Percentiles rank a stretch among this genome's conserved stretches.
Evolutionary conservation across 2,329 filamentous ascomycete genomes (phyloP).

Genomic region (Ceratocystis huliohia): DNA sequence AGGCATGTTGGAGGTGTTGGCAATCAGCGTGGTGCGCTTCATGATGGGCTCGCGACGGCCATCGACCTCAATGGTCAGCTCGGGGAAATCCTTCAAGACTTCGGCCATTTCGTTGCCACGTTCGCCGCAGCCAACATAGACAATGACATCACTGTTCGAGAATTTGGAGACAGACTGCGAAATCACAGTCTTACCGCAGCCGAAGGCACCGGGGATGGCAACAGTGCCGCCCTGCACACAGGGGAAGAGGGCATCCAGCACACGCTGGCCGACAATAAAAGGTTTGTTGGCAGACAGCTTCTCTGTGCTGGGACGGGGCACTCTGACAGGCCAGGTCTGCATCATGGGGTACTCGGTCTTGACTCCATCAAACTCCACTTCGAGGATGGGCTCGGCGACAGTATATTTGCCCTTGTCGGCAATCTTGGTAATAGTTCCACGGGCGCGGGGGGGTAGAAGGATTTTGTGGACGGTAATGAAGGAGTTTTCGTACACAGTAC

Average conservation of each 20-base stretch:
- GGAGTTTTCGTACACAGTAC: slow-evolving; percentile 89
- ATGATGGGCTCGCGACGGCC: slow-evolving; percentile 97
- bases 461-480: slow-evolving; percentile 90
- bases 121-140: slow-evolving; percentile 87
- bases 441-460: slow-evolving; percentile 74
- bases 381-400: slow-evolving; percentile 83
- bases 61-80: slow-evolving; percentile 87
- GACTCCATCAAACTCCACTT: slow-evolving; percentile 93
- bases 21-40: slow-evolving; percentile 97
- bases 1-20: slow-evolving; percentile 99
- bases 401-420: slow-evolving; percentile 84
- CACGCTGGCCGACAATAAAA: slow-evolving; percentile 92
- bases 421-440: slow-evolving; percentile 85
- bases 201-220: slow-evolving; percentile 95
- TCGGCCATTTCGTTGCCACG: slow-evolving; percentile 99
- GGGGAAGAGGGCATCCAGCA: slow-evolving; percentile 90
- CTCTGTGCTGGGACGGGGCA: slow-evolving; percentile 81
- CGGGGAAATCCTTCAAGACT: slow-evolving; percentile 98
- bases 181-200: slow-evolving; percentile 98
- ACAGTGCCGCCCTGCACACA: slow-evolving; percentile 95
- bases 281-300: slow-evolving; percentile 80
- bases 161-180: slow-evolving; percentile 98
- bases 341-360: slow-evolving; percentile 95
- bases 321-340: slow-evolving; percentile 97
- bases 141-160: slow-evolving; percentile 97